Evolutionary conservation across 805 yeast genomes (phyloP).

Genomic region (Teunomyces gatunensis): DNA sequence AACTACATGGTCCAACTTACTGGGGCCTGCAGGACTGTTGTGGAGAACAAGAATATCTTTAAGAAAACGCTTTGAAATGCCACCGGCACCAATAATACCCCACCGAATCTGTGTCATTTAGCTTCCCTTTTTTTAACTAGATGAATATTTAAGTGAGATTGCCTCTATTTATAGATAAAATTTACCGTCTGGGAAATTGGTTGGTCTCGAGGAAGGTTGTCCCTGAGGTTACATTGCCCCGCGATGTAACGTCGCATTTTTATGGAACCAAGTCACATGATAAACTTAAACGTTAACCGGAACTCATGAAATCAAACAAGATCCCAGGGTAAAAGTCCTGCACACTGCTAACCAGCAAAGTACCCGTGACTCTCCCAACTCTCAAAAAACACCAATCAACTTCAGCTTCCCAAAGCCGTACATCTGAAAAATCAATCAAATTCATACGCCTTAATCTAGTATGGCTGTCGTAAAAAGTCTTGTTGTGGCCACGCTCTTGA

Average conservation of each 20-base stretch:
- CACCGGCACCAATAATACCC: conserved; percentile 53
- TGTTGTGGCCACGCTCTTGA: conserved; percentile 30
- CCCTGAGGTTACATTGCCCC: background rate
- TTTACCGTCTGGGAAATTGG: no score
- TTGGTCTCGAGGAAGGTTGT: background rate
- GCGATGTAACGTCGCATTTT: background rate
- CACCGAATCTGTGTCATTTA: conserved; percentile 23
- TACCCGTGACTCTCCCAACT: no score
- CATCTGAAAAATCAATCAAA: conserved; percentile 1
- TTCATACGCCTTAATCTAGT: conserved; percentile 4
- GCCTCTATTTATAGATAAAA: background rate
- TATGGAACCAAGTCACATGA: background rate
- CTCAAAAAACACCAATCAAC: conserved; percentile 4
- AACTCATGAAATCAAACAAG: background rate
- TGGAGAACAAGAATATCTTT: conserved; percentile 30
- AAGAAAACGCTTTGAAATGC: conserved; percentile 45
- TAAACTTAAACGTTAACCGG: background rate
- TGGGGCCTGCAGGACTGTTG: conserved; percentile 19
- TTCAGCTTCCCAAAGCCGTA: background rate
- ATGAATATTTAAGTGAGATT: background rate
- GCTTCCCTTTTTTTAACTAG: conserved; percentile 6
- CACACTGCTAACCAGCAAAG: background rate
- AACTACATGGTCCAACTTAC: conserved; percentile 30
- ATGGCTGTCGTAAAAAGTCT: conserved; percentile 19
- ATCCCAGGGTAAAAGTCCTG: background rate